phyloP scores from a whole-genome alignment of 1,284 basidiomycete species.

The Tranzscheliella williamsii region DNA sequence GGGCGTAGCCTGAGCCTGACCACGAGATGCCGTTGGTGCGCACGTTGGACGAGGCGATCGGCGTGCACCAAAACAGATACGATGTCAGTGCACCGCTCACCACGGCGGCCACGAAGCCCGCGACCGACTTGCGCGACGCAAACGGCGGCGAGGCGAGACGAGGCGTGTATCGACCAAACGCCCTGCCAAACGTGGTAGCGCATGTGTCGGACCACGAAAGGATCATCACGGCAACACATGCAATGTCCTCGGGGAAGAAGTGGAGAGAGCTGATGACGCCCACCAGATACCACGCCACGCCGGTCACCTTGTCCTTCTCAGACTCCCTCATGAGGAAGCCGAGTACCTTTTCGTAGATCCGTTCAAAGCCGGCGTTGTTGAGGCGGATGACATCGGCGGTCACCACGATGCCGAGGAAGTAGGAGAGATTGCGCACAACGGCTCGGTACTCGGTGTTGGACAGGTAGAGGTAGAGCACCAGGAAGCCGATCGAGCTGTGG shows the following conservation, averaged over 20 bases:
- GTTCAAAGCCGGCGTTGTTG: slow-evolving; percentile 71
- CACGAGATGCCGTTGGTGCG: slow-evolving; percentile 51
- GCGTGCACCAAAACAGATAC: slow-evolving; percentile 73
- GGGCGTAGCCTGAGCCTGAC: slow-evolving; percentile 29
- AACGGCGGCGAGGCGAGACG: slow-evolving; percentile 77
- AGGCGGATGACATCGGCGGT: slow-evolving; percentile 80
- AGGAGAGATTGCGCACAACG: slow-evolving; percentile 71
- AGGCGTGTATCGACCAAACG: slow-evolving; percentile 77
- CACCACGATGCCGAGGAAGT: slow-evolving; percentile 72
- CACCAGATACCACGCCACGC: slow-evolving; percentile 92
- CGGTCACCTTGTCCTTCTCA: slow-evolving; percentile 70
- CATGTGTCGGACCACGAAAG: slow-evolving; percentile 97
- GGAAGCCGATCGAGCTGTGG: slow-evolving; percentile 87
- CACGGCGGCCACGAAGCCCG: slow-evolving; percentile 84
- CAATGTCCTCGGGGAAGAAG: slow-evolving; percentile 62
- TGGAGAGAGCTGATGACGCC: slow-evolving; percentile 82
- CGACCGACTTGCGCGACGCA: slow-evolving; percentile 80
- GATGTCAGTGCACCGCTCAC: slow-evolving; percentile 76
- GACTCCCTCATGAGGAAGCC: slow-evolving; percentile 93
- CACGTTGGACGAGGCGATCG: slow-evolving; percentile 42
- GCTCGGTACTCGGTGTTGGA: slow-evolving; percentile 62
- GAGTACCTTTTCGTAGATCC: slow-evolving; percentile 74
- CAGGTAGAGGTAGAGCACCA: slow-evolving; percentile 75
- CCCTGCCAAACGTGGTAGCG: slow-evolving; percentile 86
- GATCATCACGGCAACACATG: slow-evolving; percentile 56